Base-by-base conservation (phyloP, 2,329 filamentous ascomycete species). In the Hypoxylon sp. region DNA sequence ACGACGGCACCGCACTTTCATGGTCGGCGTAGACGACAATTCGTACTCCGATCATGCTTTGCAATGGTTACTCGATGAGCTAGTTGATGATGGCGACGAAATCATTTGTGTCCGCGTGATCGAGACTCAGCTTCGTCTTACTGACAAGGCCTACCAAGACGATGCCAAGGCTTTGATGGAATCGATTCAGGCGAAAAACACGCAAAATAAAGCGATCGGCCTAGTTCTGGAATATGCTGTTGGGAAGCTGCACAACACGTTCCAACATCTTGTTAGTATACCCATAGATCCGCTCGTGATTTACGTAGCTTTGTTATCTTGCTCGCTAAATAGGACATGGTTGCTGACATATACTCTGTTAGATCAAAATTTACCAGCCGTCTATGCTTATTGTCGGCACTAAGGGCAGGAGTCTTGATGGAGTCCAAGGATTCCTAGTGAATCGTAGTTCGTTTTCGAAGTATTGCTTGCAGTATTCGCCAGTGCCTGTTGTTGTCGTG, bases 361-460 rank as follows among this genome's bases (percentile, higher is more conserved):
- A 97, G 93, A 97, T 98, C 72, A 90, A 93, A 74, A 91, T 97
- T 67, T 95, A 98, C 79, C 92, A 97, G 76, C 94, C 94, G 2
- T 93, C 93, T 2, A 94, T 97, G 82, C 86, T 98, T 21, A 91
- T 98, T 28, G 94, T 98, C 14, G 94, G 94, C 46, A 97, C 94
- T 1, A 89, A 92, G 73, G 94, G 94, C 49, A 88, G 93, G 60
- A 95, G 91, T 38, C 85, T 97, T 1, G 93, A 93, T 34, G 93
- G 94, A 25, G 90, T 97, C 63, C 94, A 97, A 77, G 93, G 93
- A 51, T 84, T 97, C 30, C 87, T 97, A 45, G 93, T 93, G 52
- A 87, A 86, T 32, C 82, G 86, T 46, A 96, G 93, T 70, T 96
- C 92, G 0, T 94, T 97, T 48, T 97, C 93, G 25, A 97, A 97